A percentile compares a stretch with the other conserved stretches of the same genome.
These are phyloP conservation scores for Erigeron canadensis DNA, from an alignment of 129 eudicot genomes.

Conservation along the genomic window DNA sequence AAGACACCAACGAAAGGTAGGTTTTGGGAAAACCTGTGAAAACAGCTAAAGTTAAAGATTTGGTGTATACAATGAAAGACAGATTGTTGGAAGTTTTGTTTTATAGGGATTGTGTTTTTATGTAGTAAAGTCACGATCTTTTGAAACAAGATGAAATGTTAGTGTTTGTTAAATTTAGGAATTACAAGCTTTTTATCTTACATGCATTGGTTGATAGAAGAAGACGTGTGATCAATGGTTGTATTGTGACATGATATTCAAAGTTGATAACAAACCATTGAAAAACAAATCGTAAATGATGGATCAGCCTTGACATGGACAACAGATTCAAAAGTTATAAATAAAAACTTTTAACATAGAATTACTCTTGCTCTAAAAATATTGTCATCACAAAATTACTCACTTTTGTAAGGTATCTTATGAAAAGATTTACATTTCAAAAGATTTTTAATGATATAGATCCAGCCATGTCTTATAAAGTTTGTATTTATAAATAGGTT, in stretches of 20 bases:
- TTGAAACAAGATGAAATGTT: background rate
- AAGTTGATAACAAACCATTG: no score
- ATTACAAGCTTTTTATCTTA: background rate
- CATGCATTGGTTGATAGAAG: background rate
- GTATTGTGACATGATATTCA: background rate
- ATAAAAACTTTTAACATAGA: no score
- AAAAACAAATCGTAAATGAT: no score
- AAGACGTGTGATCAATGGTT: background rate
- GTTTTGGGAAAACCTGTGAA: conserved; percentile 15
- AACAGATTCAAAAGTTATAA: no score
- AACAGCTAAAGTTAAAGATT: conserved; percentile 21
- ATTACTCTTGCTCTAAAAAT: no score
- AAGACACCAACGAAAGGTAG: background rate
- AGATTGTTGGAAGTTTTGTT: conserved; percentile 28
- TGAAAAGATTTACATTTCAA: no score
- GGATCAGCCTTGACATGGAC: no score
- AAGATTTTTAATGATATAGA: no score
- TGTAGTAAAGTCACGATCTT: conserved; percentile 23
- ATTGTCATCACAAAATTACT: no score
- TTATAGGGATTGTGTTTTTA: conserved; percentile 6
- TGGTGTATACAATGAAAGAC: conserved; percentile 22
- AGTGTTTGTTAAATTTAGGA: conserved; percentile 8
- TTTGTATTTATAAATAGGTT: no score
- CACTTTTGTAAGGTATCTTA: no score
- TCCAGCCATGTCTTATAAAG: no score